These are phyloP conservation scores for Vaccinium darrowii DNA, from an alignment of 148 eudicot species.

Conservation along the genomic window DNA sequence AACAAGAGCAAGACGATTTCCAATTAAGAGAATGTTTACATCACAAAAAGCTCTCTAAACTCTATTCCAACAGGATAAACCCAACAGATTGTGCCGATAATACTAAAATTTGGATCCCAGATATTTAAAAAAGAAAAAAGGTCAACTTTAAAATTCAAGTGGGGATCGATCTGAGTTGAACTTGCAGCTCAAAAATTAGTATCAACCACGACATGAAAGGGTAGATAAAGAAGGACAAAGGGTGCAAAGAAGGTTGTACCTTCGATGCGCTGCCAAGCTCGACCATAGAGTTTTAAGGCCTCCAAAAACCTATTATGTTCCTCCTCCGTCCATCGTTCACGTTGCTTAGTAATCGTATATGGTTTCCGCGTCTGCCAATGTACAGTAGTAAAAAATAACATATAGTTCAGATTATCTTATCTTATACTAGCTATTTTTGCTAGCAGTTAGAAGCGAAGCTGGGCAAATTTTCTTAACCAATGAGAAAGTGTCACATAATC, in stretches of 20 bases:
- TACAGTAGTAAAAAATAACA: constrained; percentile 1
- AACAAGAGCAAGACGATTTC: constrained; percentile 38
- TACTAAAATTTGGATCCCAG: constrained; percentile 5
- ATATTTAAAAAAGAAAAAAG: constrained; percentile 1
- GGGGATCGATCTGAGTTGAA: constrained; percentile 3
- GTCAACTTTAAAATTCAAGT: neutral
- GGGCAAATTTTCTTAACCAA: neutral
- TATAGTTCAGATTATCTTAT: neutral
- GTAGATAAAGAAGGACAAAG: neutral
- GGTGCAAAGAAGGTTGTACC: constrained; percentile 40
- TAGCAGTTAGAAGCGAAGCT: neutral
- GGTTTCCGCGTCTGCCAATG: constrained; percentile 79
- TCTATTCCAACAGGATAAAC: constrained; percentile 18
- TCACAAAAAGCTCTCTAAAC: constrained; percentile 9
- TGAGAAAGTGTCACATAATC: neutral
- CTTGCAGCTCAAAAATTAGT: constrained; percentile 12
- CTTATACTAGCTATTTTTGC: neutral
- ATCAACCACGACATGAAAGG: constrained; percentile 2
- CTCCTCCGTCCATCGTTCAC: constrained; percentile 98
- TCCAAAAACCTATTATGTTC: constrained; percentile 94
- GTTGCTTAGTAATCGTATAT: constrained; percentile 95
- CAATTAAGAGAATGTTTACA: constrained; percentile 40
- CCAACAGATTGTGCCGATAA: constrained; percentile 10
- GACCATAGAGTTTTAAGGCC: constrained; percentile 94
- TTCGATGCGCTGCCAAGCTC: constrained; percentile 99